Conservation (phyloP, 2,329 filamentous ascomycete genomes). For the Elsinoe ampelina region DNA sequence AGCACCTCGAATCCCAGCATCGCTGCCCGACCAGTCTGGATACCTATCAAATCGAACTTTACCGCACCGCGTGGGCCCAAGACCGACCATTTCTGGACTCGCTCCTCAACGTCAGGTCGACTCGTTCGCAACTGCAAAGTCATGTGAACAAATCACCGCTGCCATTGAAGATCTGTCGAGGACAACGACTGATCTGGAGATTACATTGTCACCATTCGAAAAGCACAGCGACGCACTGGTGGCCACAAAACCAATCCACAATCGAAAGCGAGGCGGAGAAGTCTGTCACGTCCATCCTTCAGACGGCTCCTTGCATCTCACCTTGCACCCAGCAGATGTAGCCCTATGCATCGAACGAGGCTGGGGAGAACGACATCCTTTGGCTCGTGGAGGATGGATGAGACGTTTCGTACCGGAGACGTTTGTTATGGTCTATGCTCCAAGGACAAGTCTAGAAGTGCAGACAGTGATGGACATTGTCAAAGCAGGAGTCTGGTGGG, state of each 20-base stretch:
- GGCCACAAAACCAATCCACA: background rate
- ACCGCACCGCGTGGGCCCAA: constrained; percentile 51
- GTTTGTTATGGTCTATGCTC: constrained; percentile 78
- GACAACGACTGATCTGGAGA: constrained; percentile 32
- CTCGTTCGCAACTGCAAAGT: constrained; percentile 49
- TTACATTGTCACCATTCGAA: constrained; percentile 67
- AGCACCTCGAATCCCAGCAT: constrained; percentile 45
- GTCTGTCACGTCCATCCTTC: constrained; percentile 70
- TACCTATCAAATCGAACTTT: constrained; percentile 48
- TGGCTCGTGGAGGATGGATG: constrained; percentile 59
- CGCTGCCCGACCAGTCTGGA: constrained; percentile 46
- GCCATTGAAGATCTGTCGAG: constrained; percentile 44
- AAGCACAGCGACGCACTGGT: constrained; percentile 45
- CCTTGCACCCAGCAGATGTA: constrained; percentile 69
- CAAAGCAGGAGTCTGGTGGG: constrained; percentile 64
- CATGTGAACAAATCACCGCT: constrained; percentile 47
- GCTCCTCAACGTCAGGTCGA: constrained; percentile 72
- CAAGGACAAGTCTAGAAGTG: constrained; percentile 59
- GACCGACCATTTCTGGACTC: constrained; percentile 63
- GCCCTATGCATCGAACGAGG: constrained; percentile 61
- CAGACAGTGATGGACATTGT: constrained; percentile 59
- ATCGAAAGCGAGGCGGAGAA: constrained; percentile 52
- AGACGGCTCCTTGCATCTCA: constrained; percentile 70
- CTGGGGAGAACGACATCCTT: constrained; percentile 63
- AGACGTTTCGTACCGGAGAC: constrained; percentile 60